Evolutionary conservation across 805 yeast genomes (phyloP).

Genomic region (Saccharomycopsis amapae): DNA sequence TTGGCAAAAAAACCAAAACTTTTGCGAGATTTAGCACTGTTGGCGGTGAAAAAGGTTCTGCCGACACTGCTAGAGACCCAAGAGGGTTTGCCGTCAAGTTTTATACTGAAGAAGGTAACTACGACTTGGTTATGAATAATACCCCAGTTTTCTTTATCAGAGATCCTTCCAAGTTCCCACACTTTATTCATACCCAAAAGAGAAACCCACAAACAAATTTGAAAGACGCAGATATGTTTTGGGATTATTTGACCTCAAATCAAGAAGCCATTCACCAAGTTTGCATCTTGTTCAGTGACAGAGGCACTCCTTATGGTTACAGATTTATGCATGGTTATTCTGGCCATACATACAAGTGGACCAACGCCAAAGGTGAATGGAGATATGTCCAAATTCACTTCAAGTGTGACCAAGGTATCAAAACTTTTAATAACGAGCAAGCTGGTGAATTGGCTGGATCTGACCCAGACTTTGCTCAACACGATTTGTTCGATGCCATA

Average conservation of each 20-base stretch:
- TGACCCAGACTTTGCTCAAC: conserved; percentile 77
- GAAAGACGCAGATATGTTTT: conserved; percentile 74
- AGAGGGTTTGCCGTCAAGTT: conserved; percentile 62
- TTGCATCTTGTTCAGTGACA: conserved; percentile 63
- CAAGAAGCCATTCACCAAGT: conserved; percentile 74
- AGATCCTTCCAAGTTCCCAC: conserved; percentile 79
- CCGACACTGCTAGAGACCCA: conserved; percentile 64
- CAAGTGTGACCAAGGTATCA: conserved; percentile 54
- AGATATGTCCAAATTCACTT: conserved; percentile 73
- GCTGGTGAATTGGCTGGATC: conserved; percentile 62
- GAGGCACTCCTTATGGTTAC: conserved; percentile 73
- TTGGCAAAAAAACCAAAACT: conserved; percentile 75
- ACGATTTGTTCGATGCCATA: conserved; percentile 73
- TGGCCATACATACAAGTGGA: conserved; percentile 80
- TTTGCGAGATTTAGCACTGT: conserved; percentile 65
- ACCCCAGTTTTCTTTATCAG: conserved; percentile 76
- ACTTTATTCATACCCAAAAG: conserved; percentile 80
- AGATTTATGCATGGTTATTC: conserved; percentile 82
- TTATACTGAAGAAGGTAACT: conserved; percentile 60
- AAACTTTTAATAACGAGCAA: conserved; percentile 52
- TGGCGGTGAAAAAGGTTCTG: conserved; percentile 61
- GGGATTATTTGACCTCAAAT: conserved; percentile 74
- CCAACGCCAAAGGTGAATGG: conserved; percentile 70
- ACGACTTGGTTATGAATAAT: conserved; percentile 70
- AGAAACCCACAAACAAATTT: conserved; percentile 64